Base-by-base conservation (phyloP, 2,329 filamentous ascomycete genomes). In the Tolypocladium tropicale region DNA sequence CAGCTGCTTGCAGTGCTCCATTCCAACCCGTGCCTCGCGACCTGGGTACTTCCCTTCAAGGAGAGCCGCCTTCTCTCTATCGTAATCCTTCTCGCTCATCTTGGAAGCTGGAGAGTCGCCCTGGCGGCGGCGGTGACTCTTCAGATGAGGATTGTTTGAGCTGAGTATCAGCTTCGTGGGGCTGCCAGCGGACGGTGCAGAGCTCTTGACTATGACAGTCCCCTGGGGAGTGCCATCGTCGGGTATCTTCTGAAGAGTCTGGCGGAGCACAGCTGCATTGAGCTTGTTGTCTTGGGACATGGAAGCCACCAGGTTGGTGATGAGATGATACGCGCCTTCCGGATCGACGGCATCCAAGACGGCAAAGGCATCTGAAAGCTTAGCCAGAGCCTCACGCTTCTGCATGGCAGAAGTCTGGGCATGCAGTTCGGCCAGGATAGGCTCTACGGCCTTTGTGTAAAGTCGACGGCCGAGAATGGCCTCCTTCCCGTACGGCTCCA, bases 1-100 rank as follows among this genome's bases (percentile, higher is more conserved):
- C 39, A 97, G 78, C 68, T 95, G 84, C 67, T 90, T 90, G 61
- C 88, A 89, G 72, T 96, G 93, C 71, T 96, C 92, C 89, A 96
- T 93, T 2, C 91, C 93, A 1, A 84, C 80, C 51, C 73, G 72
- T 2, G 79, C 67, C 54, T 79, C 74, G 41, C 78, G 76, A 1
- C 80, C 80, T 1, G 81, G 81, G 55, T 80, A 82, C 62, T 77
- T 81, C 18, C 76, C 71, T 62, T 80, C 76, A 11, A 82, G 61
- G 1, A 81, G 61, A 2, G 72, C 70, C 28, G 74, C 67, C 63
- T 74, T 80, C 55, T 80, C 80, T 53, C 65, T 69, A 52, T 81
- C 76, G 34, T 71, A 68, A 50, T 76, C 70, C 63, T 72, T 75
- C 58, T 80, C 75, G 41, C 69, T 70, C n/a, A 68, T 64, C 55